Evolutionary conservation across 1,284 basidiomycete genomes (phyloP), one percentile per base, ranked within the genome.

Genomic region (Fomes fomentarius): DNA sequence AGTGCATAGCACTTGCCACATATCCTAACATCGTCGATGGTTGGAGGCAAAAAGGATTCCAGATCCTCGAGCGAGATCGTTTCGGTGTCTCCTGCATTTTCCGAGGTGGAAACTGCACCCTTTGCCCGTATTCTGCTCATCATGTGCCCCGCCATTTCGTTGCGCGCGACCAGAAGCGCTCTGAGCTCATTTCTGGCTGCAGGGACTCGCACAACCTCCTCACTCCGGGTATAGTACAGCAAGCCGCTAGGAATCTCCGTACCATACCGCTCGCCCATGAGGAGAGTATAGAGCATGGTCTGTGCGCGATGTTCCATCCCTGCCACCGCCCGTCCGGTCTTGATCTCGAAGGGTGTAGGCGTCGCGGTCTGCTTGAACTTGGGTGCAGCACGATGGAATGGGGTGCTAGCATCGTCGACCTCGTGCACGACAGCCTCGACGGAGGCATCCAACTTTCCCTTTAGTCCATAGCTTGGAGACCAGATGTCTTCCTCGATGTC

Each of bases 401-500:
- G 63, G 59, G 60, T 61, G 56, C 44, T 62, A 65, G 62, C 21
- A 26, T 57, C 54, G 21, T 66, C 64, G 6, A 61, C 61, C 56
- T 83, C 81, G 9, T 82, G 70, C 30, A 93, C 80, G 11, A 82
- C 70, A 0, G 84, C 83, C 63, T 94, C 83, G 0, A 98, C 85
- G 4, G 90, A 94, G 0, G 92, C 96, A 64, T 99, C 96, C 17
- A 99, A 77, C 72, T 98, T 98, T 21, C 96, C 97, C 70, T 96
- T 98, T 35, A 99, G 78, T 0, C 96, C 97, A 67, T 91, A 97
- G 11, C 87, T 90, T 0, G 97, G 96, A 0, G 93, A 96, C 91
- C 94, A 97, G 57, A 99, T 96, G 63, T 98, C 96, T 70, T 99
- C 96, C 75, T 99, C 97, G 37, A 97, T 82, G 54, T 95, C 95